Evolutionary conservation across 2,329 filamentous ascomycete species (phyloP).

Genomic region (Aspergillus caelatus): DNA sequence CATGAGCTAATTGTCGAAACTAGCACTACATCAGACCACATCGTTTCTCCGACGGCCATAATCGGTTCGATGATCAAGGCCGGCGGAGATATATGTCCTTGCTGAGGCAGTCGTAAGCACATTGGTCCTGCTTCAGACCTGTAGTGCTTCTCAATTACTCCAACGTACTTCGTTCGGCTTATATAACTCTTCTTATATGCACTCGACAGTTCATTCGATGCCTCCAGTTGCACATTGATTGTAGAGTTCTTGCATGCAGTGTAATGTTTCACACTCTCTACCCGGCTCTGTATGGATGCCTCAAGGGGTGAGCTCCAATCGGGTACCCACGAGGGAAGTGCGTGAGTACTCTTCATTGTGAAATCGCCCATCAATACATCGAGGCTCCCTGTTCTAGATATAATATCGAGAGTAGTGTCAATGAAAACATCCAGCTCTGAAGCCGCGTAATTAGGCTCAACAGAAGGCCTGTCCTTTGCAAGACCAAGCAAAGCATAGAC

Average conservation of each 20-base stretch:
- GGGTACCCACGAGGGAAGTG: background rate
- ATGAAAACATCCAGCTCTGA: background rate
- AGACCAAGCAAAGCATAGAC: background rate
- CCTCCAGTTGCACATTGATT: background rate
- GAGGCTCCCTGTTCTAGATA: background rate
- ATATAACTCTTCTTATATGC: fast-evolving
- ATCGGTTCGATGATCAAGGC: background rate
- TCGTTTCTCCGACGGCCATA: background rate
- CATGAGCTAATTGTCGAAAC: background rate
- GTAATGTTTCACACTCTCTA: background rate
- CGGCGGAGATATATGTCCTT: background rate
- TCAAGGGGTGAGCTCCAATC: background rate
- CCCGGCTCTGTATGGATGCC: background rate
- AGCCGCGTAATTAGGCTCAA: background rate
- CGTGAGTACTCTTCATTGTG: background rate
- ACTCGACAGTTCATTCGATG: fast-evolving
- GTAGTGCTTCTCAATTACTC: background rate
- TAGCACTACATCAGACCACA: background rate
- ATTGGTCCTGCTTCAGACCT: fast-evolving
- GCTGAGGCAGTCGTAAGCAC: background rate
- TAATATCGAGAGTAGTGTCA: background rate
- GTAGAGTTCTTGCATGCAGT: background rate
- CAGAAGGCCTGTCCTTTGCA: background rate
- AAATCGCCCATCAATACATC: background rate
- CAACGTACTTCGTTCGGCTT: fast-evolving